Conservation (phyloP, 140 eudicot genomes). For the Flaveria floridana region DNA sequence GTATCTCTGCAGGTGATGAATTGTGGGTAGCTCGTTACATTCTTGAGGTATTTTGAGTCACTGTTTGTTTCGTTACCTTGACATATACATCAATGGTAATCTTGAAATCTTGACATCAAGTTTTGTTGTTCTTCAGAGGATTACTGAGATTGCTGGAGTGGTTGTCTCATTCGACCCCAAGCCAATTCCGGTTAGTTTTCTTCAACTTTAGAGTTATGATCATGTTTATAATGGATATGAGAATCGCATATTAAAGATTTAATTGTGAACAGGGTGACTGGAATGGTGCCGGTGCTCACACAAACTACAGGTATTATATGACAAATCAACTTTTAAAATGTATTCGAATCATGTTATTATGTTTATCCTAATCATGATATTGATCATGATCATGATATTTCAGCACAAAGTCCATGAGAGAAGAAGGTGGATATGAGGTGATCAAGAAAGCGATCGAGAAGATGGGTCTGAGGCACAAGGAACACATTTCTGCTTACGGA, state of each 20-base stretch:
- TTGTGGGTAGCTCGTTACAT: constrained; percentile 96
- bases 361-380: constrained; percentile 5
- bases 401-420: constrained; percentile 91
- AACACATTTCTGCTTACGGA: constrained; percentile 93
- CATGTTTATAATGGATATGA: background rate
- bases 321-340: background rate
- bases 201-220: background rate
- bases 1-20: constrained; percentile 87
- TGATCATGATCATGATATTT: background rate
- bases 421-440: constrained; percentile 78
- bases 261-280: constrained; percentile 70
- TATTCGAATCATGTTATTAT: background rate
- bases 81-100: background rate
- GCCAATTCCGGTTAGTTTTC: constrained; percentile 69
- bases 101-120: background rate
- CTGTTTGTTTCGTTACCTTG: background rate
- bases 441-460: constrained; percentile 90
- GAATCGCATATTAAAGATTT: background rate
- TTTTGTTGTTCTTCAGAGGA: constrained; percentile 52
- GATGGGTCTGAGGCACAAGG: constrained; percentile 69
- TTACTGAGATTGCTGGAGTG: constrained; percentile 81
- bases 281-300: constrained; percentile 96
- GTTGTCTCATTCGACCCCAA: constrained; percentile 88
- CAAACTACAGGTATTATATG: constrained; percentile 61
- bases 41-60: constrained; percentile 58